These are phyloP conservation scores for Myriosclerotinia duriaeana DNA, from an alignment of 2,329 filamentous ascomycete genomes.

Conservation along the genomic window DNA sequence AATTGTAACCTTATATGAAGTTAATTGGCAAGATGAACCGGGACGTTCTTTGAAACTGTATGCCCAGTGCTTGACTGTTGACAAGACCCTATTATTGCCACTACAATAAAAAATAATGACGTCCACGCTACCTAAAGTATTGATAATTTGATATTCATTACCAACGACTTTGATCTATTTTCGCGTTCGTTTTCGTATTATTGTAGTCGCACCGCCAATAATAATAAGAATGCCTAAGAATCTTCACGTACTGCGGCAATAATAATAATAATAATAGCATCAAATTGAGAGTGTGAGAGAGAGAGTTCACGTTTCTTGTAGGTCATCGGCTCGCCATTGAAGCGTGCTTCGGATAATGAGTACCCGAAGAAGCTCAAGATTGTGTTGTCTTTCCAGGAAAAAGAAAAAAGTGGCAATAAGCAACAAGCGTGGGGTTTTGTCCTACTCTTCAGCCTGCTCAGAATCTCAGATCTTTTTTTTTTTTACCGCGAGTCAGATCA, in stretches of 20 bases:
- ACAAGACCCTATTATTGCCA: not conserved
- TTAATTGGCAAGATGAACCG: constrained; percentile 9
- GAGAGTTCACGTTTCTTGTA: constrained; percentile 1
- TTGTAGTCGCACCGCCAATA: constrained; percentile 2
- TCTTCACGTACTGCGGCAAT: not conserved
- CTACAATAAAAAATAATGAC: not conserved
- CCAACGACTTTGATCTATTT: not conserved
- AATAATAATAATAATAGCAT: not conserved
- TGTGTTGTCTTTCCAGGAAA: not conserved
- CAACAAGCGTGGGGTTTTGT: not conserved
- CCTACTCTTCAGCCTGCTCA: not conserved
- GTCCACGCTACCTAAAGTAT: not conserved
- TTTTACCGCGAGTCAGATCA: not conserved
- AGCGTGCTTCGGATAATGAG: constrained; percentile 15
- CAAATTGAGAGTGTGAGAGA: no score
- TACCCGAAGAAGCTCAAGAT: not conserved
- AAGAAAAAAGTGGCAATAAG: not conserved
- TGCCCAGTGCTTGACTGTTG: constrained; percentile 4
- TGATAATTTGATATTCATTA: no score
- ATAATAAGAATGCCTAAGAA: constrained; percentile 1
- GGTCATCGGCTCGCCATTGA: not conserved
- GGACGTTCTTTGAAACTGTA: not conserved
- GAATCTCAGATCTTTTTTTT: not conserved
- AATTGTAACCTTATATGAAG: not conserved
- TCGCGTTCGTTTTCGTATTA: constrained; percentile 19